A percentile compares a stretch with the other conserved stretches of the same genome.
These are phyloP conservation scores for Mucuna pruriens DNA, from an alignment of 306 rosid species.

Conservation along the genomic window DNA sequence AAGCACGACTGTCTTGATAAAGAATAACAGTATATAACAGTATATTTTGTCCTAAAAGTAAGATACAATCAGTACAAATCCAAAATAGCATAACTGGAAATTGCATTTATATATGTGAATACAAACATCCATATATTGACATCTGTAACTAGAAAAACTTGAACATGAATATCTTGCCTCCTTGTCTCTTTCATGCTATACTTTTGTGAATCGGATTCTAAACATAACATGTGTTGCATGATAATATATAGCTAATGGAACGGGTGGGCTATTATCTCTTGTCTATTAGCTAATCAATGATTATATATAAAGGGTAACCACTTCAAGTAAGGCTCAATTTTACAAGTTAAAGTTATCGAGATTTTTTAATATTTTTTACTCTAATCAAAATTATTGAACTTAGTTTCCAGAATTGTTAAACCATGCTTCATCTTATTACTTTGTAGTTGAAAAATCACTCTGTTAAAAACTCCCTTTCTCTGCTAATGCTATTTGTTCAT, in stretches of 20 bases:
- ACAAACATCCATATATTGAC: background rate
- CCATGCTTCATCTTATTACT: background rate
- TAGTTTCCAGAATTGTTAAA: background rate
- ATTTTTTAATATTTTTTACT: background rate
- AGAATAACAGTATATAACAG: background rate
- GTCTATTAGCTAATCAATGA: slow-evolving; percentile 17
- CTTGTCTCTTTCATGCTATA: background rate
- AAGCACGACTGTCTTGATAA: background rate
- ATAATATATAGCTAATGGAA: background rate
- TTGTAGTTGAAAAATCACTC: background rate
- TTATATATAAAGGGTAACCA: background rate
- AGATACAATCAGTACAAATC: slow-evolving; percentile 6
- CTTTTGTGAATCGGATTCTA: slow-evolving; percentile 15
- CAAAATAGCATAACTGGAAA: background rate
- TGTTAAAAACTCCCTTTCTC: background rate
- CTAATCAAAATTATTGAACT: background rate
- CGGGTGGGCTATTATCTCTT: slow-evolving; percentile 4
- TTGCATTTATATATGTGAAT: background rate
- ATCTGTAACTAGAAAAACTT: background rate
- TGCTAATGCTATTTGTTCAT: background rate
- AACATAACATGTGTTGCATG: background rate
- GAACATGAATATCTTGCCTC: background rate
- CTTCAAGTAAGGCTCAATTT: background rate
- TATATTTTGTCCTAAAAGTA: background rate
- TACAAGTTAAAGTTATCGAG: background rate